Evolutionary conservation across 169 alveolate species (phyloP).

Genomic region (Plasmodium gaboni): DNA sequence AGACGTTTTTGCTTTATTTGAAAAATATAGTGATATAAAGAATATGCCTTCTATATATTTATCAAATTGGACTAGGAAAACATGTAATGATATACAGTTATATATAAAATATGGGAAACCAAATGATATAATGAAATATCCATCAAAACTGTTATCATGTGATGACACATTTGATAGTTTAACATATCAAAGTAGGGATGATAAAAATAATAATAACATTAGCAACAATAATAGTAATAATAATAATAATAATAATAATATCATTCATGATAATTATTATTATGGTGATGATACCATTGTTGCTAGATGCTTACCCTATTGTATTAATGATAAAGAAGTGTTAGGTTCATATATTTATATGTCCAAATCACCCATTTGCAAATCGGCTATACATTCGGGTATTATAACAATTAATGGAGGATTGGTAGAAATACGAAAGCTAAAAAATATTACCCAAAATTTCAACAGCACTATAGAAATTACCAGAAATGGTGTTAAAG

Average conservation of each 20-base stretch:
- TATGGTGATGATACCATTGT: background rate
- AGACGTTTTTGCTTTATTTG: conserved; percentile 68
- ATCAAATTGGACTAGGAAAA: conserved; percentile 68
- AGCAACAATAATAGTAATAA: too few relatives aligned
- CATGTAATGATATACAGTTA: conserved; percentile 65
- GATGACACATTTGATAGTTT: conserved; percentile 70
- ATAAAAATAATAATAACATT: too few relatives aligned
- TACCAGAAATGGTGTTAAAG: conserved; percentile 51
- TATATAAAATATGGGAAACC: conserved; percentile 50
- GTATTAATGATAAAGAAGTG: conserved; percentile 39
- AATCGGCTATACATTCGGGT: conserved; percentile 84
- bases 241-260: too few relatives aligned
- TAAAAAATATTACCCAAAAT: conserved; percentile 51
- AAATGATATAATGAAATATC: conserved; percentile 51
- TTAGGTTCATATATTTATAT: conserved; percentile 79
- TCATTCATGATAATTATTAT: background rate
- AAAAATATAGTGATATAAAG: conserved; percentile 25
- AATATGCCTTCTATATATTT: conserved; percentile 14
- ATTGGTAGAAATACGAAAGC: conserved; percentile 47
- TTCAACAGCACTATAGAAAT: conserved; percentile 30
- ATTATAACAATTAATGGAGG: conserved; percentile 78
- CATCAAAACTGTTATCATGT: conserved; percentile 52
- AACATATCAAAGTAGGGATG: too few relatives aligned
- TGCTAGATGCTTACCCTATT: conserved; percentile 66
- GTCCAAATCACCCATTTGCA: conserved; percentile 79